Evolutionary conservation across 2,329 filamentous ascomycete species (phyloP).

Genomic region (Aspergillus clavatus): DNA sequence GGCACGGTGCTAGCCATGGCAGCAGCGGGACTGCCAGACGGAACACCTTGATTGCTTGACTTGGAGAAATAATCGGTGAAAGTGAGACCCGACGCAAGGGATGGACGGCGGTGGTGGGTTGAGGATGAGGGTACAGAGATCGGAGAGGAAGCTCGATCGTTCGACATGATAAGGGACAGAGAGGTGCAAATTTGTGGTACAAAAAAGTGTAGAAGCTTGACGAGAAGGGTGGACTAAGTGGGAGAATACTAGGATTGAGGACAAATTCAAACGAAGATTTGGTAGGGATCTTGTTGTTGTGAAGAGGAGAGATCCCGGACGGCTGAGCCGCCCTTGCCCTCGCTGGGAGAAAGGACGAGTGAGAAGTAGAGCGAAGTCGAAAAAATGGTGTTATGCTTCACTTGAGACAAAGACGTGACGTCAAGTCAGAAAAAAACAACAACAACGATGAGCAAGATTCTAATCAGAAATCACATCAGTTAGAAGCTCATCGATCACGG

Average conservation of each 20-base stretch:
- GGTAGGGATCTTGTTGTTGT: no score
- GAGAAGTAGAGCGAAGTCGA: no score
- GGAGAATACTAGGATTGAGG: no score
- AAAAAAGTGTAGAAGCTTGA: no score
- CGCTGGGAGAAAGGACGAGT: no score
- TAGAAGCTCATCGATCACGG: not conserved
- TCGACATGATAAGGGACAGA: constrained; percentile 37
- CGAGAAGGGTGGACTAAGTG: no score
- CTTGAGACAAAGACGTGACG: not conserved
- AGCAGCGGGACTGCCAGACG: constrained; percentile 21
- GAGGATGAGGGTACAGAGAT: constrained; percentile 35
- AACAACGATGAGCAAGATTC: not conserved
- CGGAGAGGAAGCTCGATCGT: constrained; percentile 37
- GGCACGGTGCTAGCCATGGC: constrained; percentile 51
- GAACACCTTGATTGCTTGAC: constrained; percentile 19
- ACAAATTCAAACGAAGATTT: no score
- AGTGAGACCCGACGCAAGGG: constrained; percentile 39
- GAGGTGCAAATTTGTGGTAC: not conserved
- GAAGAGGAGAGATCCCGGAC: no score
- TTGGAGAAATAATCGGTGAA: constrained; percentile 40
- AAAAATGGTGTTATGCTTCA: not conserved
- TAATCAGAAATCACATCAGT: not conserved
- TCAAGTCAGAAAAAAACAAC: not conserved
- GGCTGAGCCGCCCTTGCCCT: no score
- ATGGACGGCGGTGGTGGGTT: constrained; percentile 43